A percentile compares a stretch with the other conserved stretches of the same genome.
Evolutionary conservation across 306 rosid species (phyloP).

Genomic region (Begonia peltatifolia): DNA sequence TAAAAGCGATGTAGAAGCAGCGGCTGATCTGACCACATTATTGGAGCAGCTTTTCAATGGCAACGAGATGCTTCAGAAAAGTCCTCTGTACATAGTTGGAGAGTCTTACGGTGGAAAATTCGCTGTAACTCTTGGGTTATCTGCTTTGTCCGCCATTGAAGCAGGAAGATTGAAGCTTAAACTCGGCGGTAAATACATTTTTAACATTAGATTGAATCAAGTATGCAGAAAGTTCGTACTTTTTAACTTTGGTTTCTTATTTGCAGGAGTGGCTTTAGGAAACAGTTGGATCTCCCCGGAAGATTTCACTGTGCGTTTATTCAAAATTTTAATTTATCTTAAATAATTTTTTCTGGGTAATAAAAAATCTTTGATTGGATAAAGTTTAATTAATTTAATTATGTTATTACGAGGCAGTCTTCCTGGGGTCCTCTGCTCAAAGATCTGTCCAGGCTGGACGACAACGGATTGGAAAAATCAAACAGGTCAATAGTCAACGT

Average conservation of each 20-base stretch:
- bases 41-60: slow-evolving; percentile 36
- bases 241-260: neutral
- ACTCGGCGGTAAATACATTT: slow-evolving; percentile 38
- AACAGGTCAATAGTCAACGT: slow-evolving; percentile 25
- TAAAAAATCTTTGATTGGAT: too few relatives aligned
- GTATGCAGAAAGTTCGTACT: neutral
- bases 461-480: slow-evolving; percentile 38
- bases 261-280: slow-evolving; percentile 81
- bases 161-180: slow-evolving; percentile 34
- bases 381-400: neutral
- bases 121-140: slow-evolving; percentile 64
- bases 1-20: slow-evolving; percentile 73
- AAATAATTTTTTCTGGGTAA: too few relatives aligned
- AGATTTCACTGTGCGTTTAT: slow-evolving; percentile 57
- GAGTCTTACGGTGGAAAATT: slow-evolving; percentile 92
- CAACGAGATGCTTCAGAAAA: slow-evolving; percentile 42
- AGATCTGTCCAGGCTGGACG: slow-evolving; percentile 66
- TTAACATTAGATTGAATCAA: neutral
- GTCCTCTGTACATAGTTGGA: slow-evolving; percentile 67
- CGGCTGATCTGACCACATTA: slow-evolving; percentile 53
- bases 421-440: slow-evolving; percentile 97
- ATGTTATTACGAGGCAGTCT: slow-evolving; percentile 20
- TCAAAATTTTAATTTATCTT: neutral
- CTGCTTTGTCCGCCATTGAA: slow-evolving; percentile 48
- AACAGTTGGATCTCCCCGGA: slow-evolving; percentile 96